A percentile compares a stretch with the other conserved stretches of the same genome.
These are phyloP conservation scores for Toxicodendron radicans DNA, from an alignment of 345 rosid species.

Conservation along the genomic window DNA sequence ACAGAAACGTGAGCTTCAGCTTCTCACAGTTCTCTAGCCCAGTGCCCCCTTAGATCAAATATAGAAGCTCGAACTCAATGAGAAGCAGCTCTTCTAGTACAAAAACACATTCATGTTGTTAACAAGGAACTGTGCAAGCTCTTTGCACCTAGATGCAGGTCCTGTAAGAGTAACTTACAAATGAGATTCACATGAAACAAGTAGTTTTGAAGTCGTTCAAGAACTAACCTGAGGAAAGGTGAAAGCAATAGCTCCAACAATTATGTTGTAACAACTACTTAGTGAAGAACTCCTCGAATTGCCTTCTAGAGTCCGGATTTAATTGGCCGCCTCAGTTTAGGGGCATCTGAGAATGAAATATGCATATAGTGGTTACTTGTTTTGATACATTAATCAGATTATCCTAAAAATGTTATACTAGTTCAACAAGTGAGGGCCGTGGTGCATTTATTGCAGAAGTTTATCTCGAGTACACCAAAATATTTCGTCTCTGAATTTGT, in stretches of 20 bases:
- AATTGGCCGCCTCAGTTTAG: not conserved
- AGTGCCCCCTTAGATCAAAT: not conserved
- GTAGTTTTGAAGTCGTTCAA: not conserved
- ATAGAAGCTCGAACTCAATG: not conserved
- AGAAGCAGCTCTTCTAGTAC: not conserved
- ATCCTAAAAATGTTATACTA: not conserved
- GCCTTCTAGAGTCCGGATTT: not conserved
- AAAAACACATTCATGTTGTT: not conserved
- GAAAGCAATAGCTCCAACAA: constrained; percentile 2
- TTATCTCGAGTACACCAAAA: constrained; percentile 9
- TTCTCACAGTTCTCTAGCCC: not conserved
- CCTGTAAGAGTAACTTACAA: constrained; percentile 1
- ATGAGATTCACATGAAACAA: not conserved
- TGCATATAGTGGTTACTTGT: not conserved
- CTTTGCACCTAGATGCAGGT: not conserved
- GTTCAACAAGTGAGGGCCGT: not conserved
- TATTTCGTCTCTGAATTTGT: not conserved
- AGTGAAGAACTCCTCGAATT: not conserved
- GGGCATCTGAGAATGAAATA: constrained; percentile 5
- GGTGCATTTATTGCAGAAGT: constrained; percentile 15
- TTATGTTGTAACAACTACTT: not conserved
- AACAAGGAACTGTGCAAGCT: not conserved
- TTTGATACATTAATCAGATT: not conserved
- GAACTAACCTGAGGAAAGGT: constrained; percentile 8
- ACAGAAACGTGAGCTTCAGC: not conserved